Evolutionary conservation across 164 flowering plant species (phyloP), one percentile per base, ranked within the genome.

Genomic region (Vitis vinifera): DNA sequence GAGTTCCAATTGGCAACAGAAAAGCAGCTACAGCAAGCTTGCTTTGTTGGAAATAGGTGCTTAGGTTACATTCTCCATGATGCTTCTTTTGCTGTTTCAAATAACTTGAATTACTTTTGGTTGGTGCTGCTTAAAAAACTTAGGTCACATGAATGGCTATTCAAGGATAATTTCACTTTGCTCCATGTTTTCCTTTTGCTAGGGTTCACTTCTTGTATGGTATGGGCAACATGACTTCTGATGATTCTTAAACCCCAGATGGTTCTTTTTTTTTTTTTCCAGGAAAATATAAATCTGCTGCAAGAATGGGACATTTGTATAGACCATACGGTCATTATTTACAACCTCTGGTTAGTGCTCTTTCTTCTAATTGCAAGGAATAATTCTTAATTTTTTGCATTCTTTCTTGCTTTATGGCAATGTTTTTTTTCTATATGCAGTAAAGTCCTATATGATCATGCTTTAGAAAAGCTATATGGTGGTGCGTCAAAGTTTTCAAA

Each of bases 311-410:
- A 65, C 55, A 23, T 56, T 61, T 15, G 12, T 67, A 60, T 11
- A 67, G 75, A 50, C 37, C 23, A 30, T 51, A 51, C 6, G 14
- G 63, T 68, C 64, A 71, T 27, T 62, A 12, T 55, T 52, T 23
- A 69, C 63, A 1, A 29, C 58, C 67, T 10, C 47, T 10, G 70
- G 77, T 75, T 1, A 66, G 73, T 65, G 3, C n/a, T 17, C 12
- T 51, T 16, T 8, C 50, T 14, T 2, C 15, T 23, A 1, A 19
- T 61, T 37, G n/a, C 64, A 14, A 31, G 29, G 16, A 30, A 1
- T 12, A 10, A 7, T 19, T 51, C 61, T 59, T 17, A 4, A 9
- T 53, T 16, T 9, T 55, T 9, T 37, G 9, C 62, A 15, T 23
- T 16, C 27, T 50, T 1, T 2, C 29, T 8, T 68, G 49, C 47